Percentiles rank a stretch among this genome's conserved stretches.
These are phyloP conservation scores for Gossypium ekmanianum DNA, from an alignment of 345 rosid species.

Conservation along the genomic window DNA sequence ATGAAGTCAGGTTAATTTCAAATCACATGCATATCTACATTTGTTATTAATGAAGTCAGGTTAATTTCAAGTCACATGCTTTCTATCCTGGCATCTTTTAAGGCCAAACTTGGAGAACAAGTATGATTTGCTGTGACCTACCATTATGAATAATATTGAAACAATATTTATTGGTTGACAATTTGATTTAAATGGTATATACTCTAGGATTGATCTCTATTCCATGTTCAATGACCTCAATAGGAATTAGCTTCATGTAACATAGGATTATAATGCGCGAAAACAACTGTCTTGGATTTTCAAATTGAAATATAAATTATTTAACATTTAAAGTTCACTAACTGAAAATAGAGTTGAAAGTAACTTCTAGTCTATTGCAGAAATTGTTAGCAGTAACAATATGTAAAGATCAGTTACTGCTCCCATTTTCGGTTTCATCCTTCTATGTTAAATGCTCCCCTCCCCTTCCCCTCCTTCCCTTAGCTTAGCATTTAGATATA, in stretches of 20 bases:
- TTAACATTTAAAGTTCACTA: too few relatives aligned
- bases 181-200: not conserved
- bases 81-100: not conserved
- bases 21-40: not conserved
- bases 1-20: constrained; percentile 7
- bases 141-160: not conserved
- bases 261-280: too few relatives aligned
- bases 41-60: constrained; percentile 15
- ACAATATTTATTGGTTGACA: not conserved
- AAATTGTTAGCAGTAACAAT: not conserved
- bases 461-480: not conserved
- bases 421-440: not conserved
- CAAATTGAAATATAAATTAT: too few relatives aligned
- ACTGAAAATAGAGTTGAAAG: too few relatives aligned
- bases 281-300: too few relatives aligned
- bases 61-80: not conserved
- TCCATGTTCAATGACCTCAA: not conserved
- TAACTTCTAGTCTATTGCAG: not conserved
- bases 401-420: not conserved
- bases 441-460: not conserved
- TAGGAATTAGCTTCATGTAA: too few relatives aligned
- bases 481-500: not conserved
- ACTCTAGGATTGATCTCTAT: not conserved
- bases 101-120: not conserved
- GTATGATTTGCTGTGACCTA: not conserved